Evolutionary conservation across 106 monocot genomes (phyloP), one percentile per base, ranked within the genome.

Genomic region (Dioscorea zingiberensis): DNA sequence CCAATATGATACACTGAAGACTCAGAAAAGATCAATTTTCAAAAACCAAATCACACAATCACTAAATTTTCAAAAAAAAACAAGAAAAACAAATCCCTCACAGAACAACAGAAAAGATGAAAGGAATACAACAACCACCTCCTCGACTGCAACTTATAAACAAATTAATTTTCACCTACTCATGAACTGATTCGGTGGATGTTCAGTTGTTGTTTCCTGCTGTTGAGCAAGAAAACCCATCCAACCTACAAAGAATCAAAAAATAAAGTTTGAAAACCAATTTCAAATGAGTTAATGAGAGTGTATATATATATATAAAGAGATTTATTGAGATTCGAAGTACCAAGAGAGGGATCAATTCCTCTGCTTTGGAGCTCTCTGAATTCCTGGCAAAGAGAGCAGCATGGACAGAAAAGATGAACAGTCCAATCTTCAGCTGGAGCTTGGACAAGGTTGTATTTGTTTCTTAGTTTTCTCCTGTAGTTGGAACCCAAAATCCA

Each of bases 371-470:
- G 67, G 14, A 85, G 77, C 71, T 89, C 85, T 54, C 85, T 85
- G 71, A 48, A 89, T 53, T 90, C 85, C 22, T 90, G 90, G 70
- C 85, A 90, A 24, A 85, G 85, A 18, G 90, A 66, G 30, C 83
- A 90, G 25, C 68, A 80, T 3, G 80, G 59, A 67, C 77, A 80
- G 69, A 90, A 80, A 71, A 83, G 69, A 70, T 83, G 90, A 25
- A 78, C 54, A 7, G 58, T 59, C 74, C 82, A 83, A 48, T 90
- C 90, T 59, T 90, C 85, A 2, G 69, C 65, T 6, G 85, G 85
- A 18, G 82, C 85, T 59, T 83, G 25, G 3, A 77, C 83, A 25
- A 90, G 56, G 65, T 78, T 77, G 64, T 80, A 83, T 47, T 65
- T 77, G 1, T 51, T 30, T 60, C 90, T 80, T 56, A 90, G 53